These are phyloP conservation scores for Nakazawaea molendinolei DNA, from an alignment of 805 yeast species.

Conservation along the genomic window DNA sequence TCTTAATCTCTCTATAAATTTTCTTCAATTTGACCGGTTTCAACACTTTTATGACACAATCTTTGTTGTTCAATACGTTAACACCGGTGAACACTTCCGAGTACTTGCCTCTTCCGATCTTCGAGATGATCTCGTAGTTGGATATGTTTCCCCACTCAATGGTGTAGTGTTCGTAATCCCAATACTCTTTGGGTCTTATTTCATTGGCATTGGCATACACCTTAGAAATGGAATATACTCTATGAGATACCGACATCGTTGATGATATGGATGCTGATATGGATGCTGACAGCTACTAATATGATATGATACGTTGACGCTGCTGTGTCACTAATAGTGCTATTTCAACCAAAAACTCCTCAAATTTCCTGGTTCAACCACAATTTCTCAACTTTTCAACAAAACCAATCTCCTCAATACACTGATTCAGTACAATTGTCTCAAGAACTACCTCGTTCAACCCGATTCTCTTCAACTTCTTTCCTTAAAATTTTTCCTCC, in stretches of 20 bases:
- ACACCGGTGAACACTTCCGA: conserved; percentile 90
- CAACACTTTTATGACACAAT: conserved; percentile 82
- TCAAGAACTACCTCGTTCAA: too few species aligned
- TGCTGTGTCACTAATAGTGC: too few species aligned
- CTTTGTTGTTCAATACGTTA: conserved; percentile 49
- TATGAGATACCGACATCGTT: conserved; percentile 6
- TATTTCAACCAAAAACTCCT: too few species aligned
- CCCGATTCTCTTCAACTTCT: too few species aligned
- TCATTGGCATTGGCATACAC: conserved; percentile 80
- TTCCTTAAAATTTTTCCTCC: not conserved
- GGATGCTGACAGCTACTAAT: too few species aligned
- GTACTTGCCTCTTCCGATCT: conserved; percentile 89
- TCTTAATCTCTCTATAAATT: conserved; percentile 85
- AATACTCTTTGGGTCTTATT: conserved; percentile 70
- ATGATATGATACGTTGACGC: too few species aligned
- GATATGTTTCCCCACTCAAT: conserved; percentile 81
- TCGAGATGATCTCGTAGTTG: conserved; percentile 78
- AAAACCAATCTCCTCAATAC: too few species aligned
- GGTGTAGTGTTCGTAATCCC: conserved; percentile 70
- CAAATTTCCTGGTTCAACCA: too few species aligned
- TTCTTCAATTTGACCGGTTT: conserved; percentile 93
- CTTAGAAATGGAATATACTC: conserved; percentile 52
- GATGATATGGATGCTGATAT: not conserved
- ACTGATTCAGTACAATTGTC: too few species aligned
- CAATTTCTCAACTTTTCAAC: too few species aligned